Percentiles rank a stretch among this genome's conserved stretches.
Conservation (phyloP, 352 stramenopile species). For the Phytophthora sansomeana region DNA sequence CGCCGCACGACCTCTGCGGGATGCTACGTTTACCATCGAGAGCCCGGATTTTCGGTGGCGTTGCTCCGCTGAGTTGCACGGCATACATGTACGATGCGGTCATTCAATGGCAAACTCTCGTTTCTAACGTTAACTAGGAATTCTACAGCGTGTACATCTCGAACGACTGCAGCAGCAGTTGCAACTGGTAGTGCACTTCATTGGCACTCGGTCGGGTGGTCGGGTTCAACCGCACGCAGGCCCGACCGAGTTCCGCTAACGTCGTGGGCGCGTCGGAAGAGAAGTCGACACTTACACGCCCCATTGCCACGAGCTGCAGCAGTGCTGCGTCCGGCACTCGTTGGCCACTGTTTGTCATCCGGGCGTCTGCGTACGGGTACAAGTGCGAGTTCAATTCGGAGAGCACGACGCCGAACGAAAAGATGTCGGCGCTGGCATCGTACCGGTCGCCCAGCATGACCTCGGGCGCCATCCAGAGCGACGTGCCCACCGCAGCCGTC, state of each 20-base stretch:
- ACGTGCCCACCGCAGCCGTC: slow-evolving; percentile 46
- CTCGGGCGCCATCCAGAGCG: slow-evolving; percentile 55
- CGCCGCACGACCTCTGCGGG: slow-evolving; percentile 2
- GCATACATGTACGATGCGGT: slow-evolving; percentile 1
- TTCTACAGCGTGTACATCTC: slow-evolving; percentile 34
- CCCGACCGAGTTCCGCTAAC: slow-evolving; percentile 25
- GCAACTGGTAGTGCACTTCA: slow-evolving; percentile 37
- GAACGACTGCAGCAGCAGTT: slow-evolving; percentile 29
- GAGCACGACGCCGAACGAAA: slow-evolving; percentile 54
- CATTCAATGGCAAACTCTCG: too few relatives aligned
- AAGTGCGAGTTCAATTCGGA: too few relatives aligned
- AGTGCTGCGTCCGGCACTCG: slow-evolving; percentile 26
- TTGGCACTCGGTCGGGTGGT: slow-evolving; percentile 24
- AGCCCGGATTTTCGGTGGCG: slow-evolving; percentile 21
- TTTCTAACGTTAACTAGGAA: too few relatives aligned
- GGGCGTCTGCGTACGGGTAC: too few relatives aligned
- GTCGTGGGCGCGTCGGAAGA: slow-evolving; percentile 13
- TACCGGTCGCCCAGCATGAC: slow-evolving; percentile 58
- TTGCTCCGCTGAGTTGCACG: too few relatives aligned
- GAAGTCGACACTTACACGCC: slow-evolving; percentile 31
- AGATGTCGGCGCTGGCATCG: slow-evolving; percentile 53
- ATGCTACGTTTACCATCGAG: slow-evolving; percentile 1
- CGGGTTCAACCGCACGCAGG: slow-evolving; percentile 34
- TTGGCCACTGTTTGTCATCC: slow-evolving; percentile 21
- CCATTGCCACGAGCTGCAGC: slow-evolving; percentile 36